A percentile compares a stretch with the other conserved stretches of the same genome.
These are phyloP conservation scores for Rutstroemia sp. DNA, from an alignment of 2,329 filamentous ascomycete species.

Conservation along the genomic window DNA sequence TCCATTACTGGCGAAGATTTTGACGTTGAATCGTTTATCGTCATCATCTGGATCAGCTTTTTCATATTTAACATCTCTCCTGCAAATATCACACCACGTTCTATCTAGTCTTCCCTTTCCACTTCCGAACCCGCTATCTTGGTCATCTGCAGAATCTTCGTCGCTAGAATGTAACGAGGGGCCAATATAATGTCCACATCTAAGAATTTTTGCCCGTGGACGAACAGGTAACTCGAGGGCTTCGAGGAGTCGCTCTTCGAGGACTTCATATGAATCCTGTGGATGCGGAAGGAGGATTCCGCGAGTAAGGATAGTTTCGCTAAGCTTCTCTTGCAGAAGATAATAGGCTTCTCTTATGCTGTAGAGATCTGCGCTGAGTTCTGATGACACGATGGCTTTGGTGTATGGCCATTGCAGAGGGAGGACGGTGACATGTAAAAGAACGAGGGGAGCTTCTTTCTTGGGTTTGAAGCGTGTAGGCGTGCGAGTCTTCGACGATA, in stretches of 20 bases:
- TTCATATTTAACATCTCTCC: slow-evolving; percentile 26
- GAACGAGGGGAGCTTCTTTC: slow-evolving; percentile 59
- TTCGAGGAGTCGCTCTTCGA: slow-evolving; percentile 72
- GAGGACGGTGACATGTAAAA: slow-evolving; percentile 71
- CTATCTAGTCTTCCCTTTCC: slow-evolving; percentile 6
- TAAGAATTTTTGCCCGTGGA: slow-evolving; percentile 60
- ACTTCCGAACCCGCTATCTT: slow-evolving; percentile 8
- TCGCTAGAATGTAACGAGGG: slow-evolving; percentile 32
- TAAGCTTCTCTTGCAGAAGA: slow-evolving; percentile 61
- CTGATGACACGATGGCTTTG: slow-evolving; percentile 41
- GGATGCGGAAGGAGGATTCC: slow-evolving; percentile 73
- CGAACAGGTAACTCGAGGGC: slow-evolving; percentile 61
- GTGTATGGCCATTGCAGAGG: slow-evolving; percentile 62
- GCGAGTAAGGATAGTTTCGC: slow-evolving; percentile 65
- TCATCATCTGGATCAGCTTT: slow-evolving; percentile 14
- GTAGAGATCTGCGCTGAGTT: slow-evolving; percentile 40
- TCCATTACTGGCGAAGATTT: slow-evolving; percentile 91
- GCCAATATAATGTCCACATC: slow-evolving; percentile 70
- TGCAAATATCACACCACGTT: slow-evolving; percentile 30
- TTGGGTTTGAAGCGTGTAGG: slow-evolving; percentile 49
- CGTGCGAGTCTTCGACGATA: slow-evolving; percentile 32
- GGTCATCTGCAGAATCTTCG: slow-evolving; percentile 21
- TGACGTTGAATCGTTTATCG: slow-evolving; percentile 60
- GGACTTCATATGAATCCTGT: slow-evolving; percentile 69
- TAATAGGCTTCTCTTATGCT: slow-evolving; percentile 56